phyloP scores from a whole-genome alignment of 2,329 filamentous ascomycete genomes.

The Sarocladium brachiariae region DNA sequence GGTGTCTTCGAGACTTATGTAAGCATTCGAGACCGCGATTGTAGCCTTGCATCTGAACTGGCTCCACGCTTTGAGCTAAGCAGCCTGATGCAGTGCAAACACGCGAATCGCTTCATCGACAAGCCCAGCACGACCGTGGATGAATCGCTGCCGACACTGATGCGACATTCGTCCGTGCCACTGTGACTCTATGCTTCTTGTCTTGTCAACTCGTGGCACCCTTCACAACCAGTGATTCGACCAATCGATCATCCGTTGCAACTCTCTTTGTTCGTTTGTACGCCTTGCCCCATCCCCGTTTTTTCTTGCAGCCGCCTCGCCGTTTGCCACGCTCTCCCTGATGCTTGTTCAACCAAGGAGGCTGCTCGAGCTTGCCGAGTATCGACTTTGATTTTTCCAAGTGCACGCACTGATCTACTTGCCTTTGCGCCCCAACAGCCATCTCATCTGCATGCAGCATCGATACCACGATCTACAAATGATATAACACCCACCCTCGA shows the following conservation, averaged over 20 bases:
- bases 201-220: background rate
- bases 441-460: background rate
- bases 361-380: background rate
- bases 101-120: conserved; percentile 6
- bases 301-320: background rate
- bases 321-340: background rate
- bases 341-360: background rate
- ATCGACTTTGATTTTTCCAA: background rate
- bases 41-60: background rate
- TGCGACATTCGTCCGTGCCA: background rate
- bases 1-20: background rate
- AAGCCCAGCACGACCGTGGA: background rate
- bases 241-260: background rate
- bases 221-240: background rate
- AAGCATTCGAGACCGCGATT: conserved; percentile 3
- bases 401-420: conserved; percentile 15
- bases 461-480: background rate
- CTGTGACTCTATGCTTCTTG: background rate
- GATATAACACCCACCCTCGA: background rate
- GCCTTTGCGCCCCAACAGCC: conserved; percentile 12
- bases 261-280: conserved; percentile 7
- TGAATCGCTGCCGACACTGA: conserved; percentile 9
- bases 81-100: conserved; percentile 6
- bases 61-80: conserved; percentile 5
- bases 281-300: background rate